A percentile compares a stretch with the other conserved stretches of the same genome.
These are phyloP conservation scores for Ophiostoma perfectum DNA, from an alignment of 2,329 filamentous ascomycete species.

Conservation along the genomic window DNA sequence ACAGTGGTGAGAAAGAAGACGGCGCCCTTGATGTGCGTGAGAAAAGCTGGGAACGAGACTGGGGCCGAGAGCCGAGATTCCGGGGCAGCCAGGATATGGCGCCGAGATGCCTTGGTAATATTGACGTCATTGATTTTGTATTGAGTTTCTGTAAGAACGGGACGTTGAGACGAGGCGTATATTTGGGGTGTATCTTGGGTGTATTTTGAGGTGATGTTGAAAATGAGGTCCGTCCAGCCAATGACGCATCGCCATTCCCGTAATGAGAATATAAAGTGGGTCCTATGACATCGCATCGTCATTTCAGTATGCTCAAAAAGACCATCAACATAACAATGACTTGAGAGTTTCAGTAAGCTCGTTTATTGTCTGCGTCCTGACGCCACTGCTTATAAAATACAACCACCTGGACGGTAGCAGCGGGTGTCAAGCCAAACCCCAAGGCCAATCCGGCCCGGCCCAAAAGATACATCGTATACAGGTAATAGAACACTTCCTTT, in stretches of 20 bases:
- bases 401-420: not conserved
- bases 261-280: slow-evolving; percentile 3
- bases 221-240: slow-evolving; percentile 5
- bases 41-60: not conserved
- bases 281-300: not conserved
- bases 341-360: not conserved
- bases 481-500: slow-evolving; percentile 10
- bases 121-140: not conserved
- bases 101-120: not conserved
- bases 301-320: not conserved
- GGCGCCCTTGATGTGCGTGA: not conserved
- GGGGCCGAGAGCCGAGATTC: not conserved
- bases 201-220: not conserved
- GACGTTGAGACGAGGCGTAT: not conserved
- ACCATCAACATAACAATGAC: not conserved
- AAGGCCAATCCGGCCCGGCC: not conserved
- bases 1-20: not conserved
- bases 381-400: slow-evolving; percentile 1
- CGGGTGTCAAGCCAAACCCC: not conserved
- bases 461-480: slow-evolving; percentile 22
- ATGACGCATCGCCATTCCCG: not conserved
- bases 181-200: not conserved
- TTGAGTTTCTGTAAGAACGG: not conserved
- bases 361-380: not conserved
- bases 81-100: not conserved